Evolutionary conservation across 805 yeast species (phyloP).

Genomic region (Kluyveromyces dobzhanskii): DNA sequence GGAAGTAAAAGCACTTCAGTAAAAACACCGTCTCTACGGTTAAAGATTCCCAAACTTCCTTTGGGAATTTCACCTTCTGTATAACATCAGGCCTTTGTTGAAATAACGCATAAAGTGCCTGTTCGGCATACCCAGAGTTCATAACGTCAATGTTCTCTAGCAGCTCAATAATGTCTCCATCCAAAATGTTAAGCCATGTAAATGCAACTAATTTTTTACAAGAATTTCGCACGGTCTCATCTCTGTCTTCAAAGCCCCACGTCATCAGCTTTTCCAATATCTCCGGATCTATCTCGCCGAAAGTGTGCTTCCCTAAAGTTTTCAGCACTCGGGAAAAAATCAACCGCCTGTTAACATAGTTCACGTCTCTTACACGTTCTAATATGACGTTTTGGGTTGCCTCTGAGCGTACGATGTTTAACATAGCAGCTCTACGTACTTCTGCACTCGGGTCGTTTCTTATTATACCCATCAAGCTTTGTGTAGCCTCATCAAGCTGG

Average conservation of each 20-base stretch:
- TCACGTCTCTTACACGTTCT: slow-evolving; percentile 78
- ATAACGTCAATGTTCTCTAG: slow-evolving; percentile 64
- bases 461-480: slow-evolving; percentile 41
- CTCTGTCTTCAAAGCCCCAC: slow-evolving; percentile 89
- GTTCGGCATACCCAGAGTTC: slow-evolving; percentile 57
- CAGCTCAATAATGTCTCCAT: slow-evolving; percentile 64
- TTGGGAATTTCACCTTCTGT: slow-evolving; percentile 49
- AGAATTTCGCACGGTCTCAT: slow-evolving; percentile 59
- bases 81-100: slow-evolving; percentile 55
- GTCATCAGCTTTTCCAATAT: slow-evolving; percentile 58
- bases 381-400: slow-evolving; percentile 50
- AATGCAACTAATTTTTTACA: slow-evolving; percentile 61
- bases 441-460: slow-evolving; percentile 81
- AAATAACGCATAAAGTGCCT: slow-evolving; percentile 58
- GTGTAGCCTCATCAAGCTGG: slow-evolving; percentile 38
- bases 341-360: slow-evolving; percentile 60
- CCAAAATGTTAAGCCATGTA: slow-evolving; percentile 62
- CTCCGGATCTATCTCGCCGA: slow-evolving; percentile 25
- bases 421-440: slow-evolving; percentile 76
- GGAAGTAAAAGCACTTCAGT: slow-evolving; percentile 55
- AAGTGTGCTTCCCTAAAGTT: slow-evolving; percentile 55
- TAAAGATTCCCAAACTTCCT: slow-evolving; percentile 58
- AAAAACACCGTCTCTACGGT: slow-evolving; percentile 71
- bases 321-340: slow-evolving; percentile 63
- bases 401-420: slow-evolving; percentile 52